phyloP scores from a whole-genome alignment of 371 early-diverging fungal species.

The Mortierella sp. region DNA sequence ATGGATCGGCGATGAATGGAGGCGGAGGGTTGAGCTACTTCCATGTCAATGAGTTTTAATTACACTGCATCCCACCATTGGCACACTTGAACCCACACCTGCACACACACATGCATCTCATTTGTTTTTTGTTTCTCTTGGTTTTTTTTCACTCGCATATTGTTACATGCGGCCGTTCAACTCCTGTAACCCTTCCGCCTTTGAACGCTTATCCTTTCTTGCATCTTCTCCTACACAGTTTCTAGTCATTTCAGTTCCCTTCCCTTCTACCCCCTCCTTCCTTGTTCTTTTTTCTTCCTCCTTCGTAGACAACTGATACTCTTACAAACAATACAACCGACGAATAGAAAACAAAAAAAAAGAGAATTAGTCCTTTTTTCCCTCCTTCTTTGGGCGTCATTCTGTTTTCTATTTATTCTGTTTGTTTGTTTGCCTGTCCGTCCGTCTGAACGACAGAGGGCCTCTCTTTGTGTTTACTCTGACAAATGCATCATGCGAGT shows the following conservation, averaged over 20 bases:
- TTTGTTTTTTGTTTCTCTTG: too few species aligned
- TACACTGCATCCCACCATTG: too few species aligned
- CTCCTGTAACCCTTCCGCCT: background rate
- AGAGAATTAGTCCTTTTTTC: background rate
- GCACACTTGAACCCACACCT: too few species aligned
- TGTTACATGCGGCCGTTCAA: background rate
- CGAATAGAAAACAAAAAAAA: background rate
- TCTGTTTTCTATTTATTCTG: background rate
- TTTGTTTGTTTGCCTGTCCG: constrained; percentile 4
- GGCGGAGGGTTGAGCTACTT: constrained; percentile 25
- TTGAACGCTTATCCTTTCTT: background rate
- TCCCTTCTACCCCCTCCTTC: background rate
- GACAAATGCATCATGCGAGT: constrained; percentile 7
- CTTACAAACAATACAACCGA: constrained; percentile 11
- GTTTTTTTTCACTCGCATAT: background rate
- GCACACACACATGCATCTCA: background rate
- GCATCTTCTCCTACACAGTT: background rate
- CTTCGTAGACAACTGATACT: background rate
- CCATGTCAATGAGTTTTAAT: background rate
- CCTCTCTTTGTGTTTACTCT: background rate
- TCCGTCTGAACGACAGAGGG: background rate
- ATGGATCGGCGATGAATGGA: constrained; percentile 9
- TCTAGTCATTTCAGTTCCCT: background rate
- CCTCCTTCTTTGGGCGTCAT: background rate
- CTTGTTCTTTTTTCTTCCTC: background rate